Conservation (phyloP, 179 eudicot genomes). For the Patellifolia procumbens region DNA sequence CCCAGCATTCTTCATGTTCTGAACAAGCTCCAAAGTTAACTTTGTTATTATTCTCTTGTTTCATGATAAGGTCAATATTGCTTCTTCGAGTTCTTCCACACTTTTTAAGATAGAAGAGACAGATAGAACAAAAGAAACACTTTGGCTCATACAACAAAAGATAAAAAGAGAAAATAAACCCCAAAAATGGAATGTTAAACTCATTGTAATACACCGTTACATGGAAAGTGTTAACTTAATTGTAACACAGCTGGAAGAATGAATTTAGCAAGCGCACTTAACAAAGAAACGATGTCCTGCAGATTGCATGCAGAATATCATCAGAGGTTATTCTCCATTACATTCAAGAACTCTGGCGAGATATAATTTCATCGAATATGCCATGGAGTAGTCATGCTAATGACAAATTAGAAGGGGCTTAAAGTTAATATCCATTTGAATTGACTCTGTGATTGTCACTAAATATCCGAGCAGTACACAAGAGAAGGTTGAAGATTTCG, state of each 20-base stretch:
- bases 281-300: not conserved
- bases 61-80: no score
- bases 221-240: no score
- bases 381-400: not conserved
- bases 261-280: not conserved
- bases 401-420: not conserved
- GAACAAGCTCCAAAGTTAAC: not conserved
- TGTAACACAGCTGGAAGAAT: not conserved
- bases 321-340: not conserved
- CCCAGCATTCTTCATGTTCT: not conserved
- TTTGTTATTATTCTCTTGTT: no score
- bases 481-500: not conserved
- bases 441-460: not conserved
- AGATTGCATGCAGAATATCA: not conserved
- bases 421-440: not conserved
- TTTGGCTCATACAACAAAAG: no score
- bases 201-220: no score
- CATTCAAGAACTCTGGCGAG: not conserved
- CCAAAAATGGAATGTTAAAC: no score
- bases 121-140: no score
- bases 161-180: no score
- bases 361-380: not conserved
- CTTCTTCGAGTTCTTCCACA: no score
- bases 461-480: not conserved
- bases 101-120: no score